Evolutionary conservation across 176 grass and related monocot genomes (phyloP), one percentile per base, ranked within the genome.

Genomic region (Juncus inflexus): DNA sequence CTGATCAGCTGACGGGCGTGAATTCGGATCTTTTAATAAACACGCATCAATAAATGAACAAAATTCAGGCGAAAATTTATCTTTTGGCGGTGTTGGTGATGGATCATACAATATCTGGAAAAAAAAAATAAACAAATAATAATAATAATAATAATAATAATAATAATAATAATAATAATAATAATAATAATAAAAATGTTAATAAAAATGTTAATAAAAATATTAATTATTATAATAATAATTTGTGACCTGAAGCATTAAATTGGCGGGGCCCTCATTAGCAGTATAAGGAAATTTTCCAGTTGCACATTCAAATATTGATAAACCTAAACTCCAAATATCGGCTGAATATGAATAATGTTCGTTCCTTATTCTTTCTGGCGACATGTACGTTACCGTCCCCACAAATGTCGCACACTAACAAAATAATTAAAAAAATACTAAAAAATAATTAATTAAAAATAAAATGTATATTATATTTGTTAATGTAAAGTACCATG

Each of bases 361-460:
- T 71, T 91, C 87, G 50, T 97, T 97, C 75, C 87, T 84, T 64
- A 97, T 97, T 85, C 92, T 88, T 79, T 91, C 92, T 61, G 92
- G 92, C 43, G 92, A 97, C 92, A 97, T 97, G 77, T 97, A 97
- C 37, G 88, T 91, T 56, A 97, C 87, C 0, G 92, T 97, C 53
- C 92, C 92, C 75, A 91, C 85, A 84, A 91, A 97, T 62, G 92
- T 97, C 70, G 92, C 92, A 91, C 92, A 97, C 87, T 97, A 16
- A 37, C 37, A 64, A 11, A 5, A 28, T 28, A 79, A 79, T 54
- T 4, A 64, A 55, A 68, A 70, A 35, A 77, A 82, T 0, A 58
- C 9, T 51, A 42, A 7, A 9, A 62, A 11, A 61, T 61, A 62
- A 55, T 76, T 10, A 37, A 40, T 42, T 16, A 71, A 53, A 75